Conservation (phyloP, 2,329 filamentous ascomycete genomes). For the Camillea tinctor region DNA sequence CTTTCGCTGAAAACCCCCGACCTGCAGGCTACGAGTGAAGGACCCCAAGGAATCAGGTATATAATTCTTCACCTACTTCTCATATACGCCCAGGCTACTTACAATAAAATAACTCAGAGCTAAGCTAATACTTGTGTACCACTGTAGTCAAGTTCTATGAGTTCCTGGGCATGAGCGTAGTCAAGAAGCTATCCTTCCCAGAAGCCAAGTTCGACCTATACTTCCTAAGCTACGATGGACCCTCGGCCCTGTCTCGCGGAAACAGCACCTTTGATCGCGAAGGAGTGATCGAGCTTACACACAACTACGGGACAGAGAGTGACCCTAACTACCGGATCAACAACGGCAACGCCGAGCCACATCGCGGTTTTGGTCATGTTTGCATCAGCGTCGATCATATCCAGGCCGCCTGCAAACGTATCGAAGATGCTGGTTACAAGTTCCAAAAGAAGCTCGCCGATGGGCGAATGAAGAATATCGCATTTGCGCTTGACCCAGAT, state of each 20-base stretch:
- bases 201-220: constrained; percentile 94
- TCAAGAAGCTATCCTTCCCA: constrained; percentile 78
- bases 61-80: constrained; percentile 17
- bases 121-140: neutral
- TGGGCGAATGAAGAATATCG: constrained; percentile 83
- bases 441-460: constrained; percentile 96
- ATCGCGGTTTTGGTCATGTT: constrained; percentile 81
- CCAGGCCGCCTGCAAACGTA: constrained; percentile 82
- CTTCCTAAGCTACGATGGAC: constrained; percentile 85
- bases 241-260: constrained; percentile 70
- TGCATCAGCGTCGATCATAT: constrained; percentile 82
- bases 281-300: constrained; percentile 82
- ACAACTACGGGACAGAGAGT: constrained; percentile 84
- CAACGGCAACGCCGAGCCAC: constrained; percentile 89
- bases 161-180: constrained; percentile 80
- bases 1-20: constrained; percentile 9
- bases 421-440: constrained; percentile 85
- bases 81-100: no score
- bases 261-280: constrained; percentile 77
- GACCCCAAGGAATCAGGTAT: constrained; percentile 78
- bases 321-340: constrained; percentile 77
- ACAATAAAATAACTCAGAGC: no score
- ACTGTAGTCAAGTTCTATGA: constrained; percentile 83
- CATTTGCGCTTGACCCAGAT: constrained; percentile 87
- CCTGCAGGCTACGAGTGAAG: constrained; percentile 81